phyloP scores from a whole-genome alignment of 192 early-diverging fungal species.

The Jimgerdemannia flammicorona region DNA sequence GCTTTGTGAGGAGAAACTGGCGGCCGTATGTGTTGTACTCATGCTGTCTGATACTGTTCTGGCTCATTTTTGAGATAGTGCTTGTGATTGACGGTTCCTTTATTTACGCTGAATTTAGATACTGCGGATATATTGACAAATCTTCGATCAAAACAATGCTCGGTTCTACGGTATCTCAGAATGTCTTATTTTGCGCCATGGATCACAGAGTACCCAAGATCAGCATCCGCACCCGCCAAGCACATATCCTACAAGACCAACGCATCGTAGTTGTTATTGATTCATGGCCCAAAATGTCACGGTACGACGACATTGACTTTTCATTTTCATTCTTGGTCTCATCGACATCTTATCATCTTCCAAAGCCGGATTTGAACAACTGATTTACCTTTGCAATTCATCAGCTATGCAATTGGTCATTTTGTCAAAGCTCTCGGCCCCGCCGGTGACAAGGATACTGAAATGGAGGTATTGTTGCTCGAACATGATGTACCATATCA shows the following conservation, averaged over 20 bases:
- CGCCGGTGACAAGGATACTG: constrained; percentile 93
- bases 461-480: constrained; percentile 93
- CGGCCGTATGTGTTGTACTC: constrained; percentile 48
- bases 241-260: constrained; percentile 67
- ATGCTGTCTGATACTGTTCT: too few species aligned
- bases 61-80: too few species aligned
- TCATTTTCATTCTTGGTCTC: too few species aligned
- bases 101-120: constrained; percentile 11
- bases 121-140: constrained; percentile 87
- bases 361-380: not conserved
- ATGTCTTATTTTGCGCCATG: constrained; percentile 85
- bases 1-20: constrained; percentile 95
- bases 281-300: constrained; percentile 78
- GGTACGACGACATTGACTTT: constrained; percentile 25
- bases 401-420: constrained; percentile 78
- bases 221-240: constrained; percentile 88
- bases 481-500: constrained; percentile 97
- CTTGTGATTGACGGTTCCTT: not conserved
- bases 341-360: too few species aligned
- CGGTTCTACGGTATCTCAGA: constrained; percentile 57
- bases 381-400: not conserved
- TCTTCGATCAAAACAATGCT: constrained; percentile 55
- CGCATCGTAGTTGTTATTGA: constrained; percentile 94
- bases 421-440: constrained; percentile 87
- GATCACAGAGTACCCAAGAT: constrained; percentile 95